Conservation (phyloP, 768 basidiomycete genomes). For the Lactarius akahatsu region DNA sequence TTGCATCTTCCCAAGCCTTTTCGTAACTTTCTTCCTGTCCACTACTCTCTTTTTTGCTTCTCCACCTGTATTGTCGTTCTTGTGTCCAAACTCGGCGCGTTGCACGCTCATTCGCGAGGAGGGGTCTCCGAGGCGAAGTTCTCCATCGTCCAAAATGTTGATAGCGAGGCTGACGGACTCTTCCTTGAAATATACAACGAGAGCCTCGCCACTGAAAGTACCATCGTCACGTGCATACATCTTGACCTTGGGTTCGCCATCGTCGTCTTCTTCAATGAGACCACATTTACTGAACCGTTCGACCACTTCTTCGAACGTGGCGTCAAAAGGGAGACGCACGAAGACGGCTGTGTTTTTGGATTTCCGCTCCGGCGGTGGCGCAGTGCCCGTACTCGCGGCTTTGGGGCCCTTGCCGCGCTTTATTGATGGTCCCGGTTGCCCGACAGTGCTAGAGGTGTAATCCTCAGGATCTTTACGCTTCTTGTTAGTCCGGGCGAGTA, state of each 20-base stretch:
- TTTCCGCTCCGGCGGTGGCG: conserved; percentile 46
- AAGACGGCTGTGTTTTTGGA: conserved; percentile 95
- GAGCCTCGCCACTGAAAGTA: conserved; percentile 87
- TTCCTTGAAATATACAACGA: conserved; percentile 97
- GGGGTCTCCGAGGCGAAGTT: conserved; percentile 79
- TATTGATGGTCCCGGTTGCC: conserved; percentile 50
- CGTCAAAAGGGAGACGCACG: conserved; percentile 76
- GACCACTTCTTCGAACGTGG: conserved; percentile 72
- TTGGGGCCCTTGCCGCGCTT: conserved; percentile 69
- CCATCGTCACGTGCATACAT: conserved; percentile 90
- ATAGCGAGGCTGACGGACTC: conserved; percentile 87
- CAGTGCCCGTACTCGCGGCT: conserved; percentile 35
- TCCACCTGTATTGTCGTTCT: conserved; percentile 45
- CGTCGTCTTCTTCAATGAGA: conserved; percentile 87
- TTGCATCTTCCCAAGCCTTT: conserved; percentile 82
- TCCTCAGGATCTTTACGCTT: conserved; percentile 77
- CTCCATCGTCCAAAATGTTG: conserved; percentile 87
- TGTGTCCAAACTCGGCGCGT: conserved; percentile 78
- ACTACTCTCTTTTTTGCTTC: conserved; percentile 57
- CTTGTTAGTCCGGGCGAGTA: conserved; percentile 75
- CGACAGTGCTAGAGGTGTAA: conserved; percentile 57
- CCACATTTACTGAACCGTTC: conserved; percentile 90
- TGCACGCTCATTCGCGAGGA: conserved; percentile 70
- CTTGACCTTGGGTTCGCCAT: conserved; percentile 93
- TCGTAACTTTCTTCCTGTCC: conserved; percentile 75